phyloP scores from a whole-genome alignment of 176 grass and related monocot genomes.

The Oropetium thomaeum region DNA sequence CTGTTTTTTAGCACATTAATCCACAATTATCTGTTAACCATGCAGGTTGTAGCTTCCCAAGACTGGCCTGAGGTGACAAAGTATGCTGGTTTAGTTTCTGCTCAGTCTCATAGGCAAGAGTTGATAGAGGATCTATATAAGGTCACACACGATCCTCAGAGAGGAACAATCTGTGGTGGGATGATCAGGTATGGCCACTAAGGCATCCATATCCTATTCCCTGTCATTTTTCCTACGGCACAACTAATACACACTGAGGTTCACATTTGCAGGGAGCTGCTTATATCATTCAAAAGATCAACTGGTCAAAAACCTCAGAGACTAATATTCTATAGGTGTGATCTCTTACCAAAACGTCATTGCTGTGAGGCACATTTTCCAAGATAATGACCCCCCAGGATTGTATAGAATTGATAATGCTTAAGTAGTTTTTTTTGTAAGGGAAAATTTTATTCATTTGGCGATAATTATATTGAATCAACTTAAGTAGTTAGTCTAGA shows the following conservation, averaged over 20 bases:
- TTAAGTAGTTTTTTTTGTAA: too few species aligned
- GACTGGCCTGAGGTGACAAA: slow-evolving; percentile 98
- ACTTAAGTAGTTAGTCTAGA: not conserved
- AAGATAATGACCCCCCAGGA: too few species aligned
- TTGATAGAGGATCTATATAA: slow-evolving; percentile 91
- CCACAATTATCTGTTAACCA: not conserved
- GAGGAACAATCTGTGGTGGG: slow-evolving; percentile 57
- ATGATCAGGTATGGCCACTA: slow-evolving; percentile 63
- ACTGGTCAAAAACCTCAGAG: slow-evolving; percentile 68
- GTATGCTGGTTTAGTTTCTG: slow-evolving; percentile 91
- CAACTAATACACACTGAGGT: not conserved
- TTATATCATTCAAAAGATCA: slow-evolving; percentile 78
- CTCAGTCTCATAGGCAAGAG: slow-evolving; percentile 82
- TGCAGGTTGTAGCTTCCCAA: slow-evolving; percentile 90
- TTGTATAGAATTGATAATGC: too few species aligned
- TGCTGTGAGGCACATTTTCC: not conserved
- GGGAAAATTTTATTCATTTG: too few species aligned
- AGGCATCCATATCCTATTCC: not conserved
- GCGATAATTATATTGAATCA: too few species aligned
- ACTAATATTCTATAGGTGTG: slow-evolving; percentile 86
- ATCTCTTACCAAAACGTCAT: not conserved
- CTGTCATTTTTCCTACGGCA: not conserved
- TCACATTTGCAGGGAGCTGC: slow-evolving; percentile 71
- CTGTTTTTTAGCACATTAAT: not conserved
- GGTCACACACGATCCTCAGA: slow-evolving; percentile 64